Evolutionary conservation across 148 eudicot genomes (phyloP), one percentile per base, ranked within the genome.

Genomic region (Silene latifolia): DNA sequence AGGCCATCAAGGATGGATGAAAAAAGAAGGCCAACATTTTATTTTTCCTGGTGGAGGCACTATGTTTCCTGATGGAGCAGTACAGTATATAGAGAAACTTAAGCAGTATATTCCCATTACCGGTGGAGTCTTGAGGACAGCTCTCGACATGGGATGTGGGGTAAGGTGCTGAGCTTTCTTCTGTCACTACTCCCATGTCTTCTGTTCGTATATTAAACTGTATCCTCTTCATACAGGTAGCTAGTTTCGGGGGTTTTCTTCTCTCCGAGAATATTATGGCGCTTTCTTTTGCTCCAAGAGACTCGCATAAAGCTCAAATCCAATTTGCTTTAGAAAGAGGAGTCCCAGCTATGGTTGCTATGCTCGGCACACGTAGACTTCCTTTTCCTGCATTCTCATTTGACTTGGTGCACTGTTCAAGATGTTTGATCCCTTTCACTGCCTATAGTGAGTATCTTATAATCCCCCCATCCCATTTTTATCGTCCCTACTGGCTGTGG

Each of bases 141-240:
- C 97, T 87, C 96, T 92, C 80, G 99, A 96, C 82, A 96, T 96
- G 99, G 99, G 99, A 78, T 96, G 99, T 74, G 99, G 99, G 93
- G 99, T 96, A 89, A 27, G 88, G 75, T 58, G 25, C 74, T 66
- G 74, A 18, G 9, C 21, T 70, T 53, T 70, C 44, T 27, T 54
- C 20, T 5, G 8, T 23, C 60, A 8, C 44, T 70, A 4, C 20
- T 48, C 61, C 8, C 5, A 24, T 35, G 32, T 70, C 0, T 70
- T 10, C 12, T 25, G 23, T 23, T 29, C 27, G 35, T 32, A 54
- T 47, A 54, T 19, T 27, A 66, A 66, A 71, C 64, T 25, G 18
- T 65, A 73, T 25, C 29, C 29, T 27, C 76, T 75, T 59, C 53
- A 35, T 83, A 78, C 87, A 96, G 99, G 99, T 96, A 60, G 99